A percentile compares a stretch with the other conserved stretches of the same genome.
Conservation (phyloP, 1,284 basidiomycete genomes). For the Puccinia brachypodii region DNA sequence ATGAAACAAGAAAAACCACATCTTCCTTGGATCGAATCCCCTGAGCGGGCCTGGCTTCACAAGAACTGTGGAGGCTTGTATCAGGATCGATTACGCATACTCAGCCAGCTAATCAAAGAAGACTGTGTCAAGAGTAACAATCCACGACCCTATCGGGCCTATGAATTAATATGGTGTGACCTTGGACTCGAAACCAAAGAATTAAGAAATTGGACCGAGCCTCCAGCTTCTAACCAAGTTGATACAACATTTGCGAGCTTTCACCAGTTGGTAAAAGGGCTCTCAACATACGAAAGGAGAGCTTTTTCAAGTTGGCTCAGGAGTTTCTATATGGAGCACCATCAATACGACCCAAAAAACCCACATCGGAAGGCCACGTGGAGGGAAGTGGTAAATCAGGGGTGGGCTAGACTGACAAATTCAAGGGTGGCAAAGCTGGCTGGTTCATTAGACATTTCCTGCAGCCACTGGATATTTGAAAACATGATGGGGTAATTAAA, state of each 20-base stretch:
- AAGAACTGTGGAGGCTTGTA: neutral
- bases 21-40: neutral
- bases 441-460: too few species aligned
- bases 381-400: too few species aligned
- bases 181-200: neutral
- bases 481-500: too few species aligned
- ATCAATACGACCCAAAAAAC: neutral
- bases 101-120: neutral
- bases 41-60: neutral
- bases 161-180: neutral
- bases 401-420: too few species aligned
- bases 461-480: too few species aligned
- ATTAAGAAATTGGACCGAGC: neutral
- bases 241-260: neutral
- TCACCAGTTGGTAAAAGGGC: neutral
- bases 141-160: neutral
- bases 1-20: neutral
- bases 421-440: too few species aligned
- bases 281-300: neutral
- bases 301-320: neutral
- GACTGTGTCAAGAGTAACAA: neutral
- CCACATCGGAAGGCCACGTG: too few species aligned
- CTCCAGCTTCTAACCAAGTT: neutral
- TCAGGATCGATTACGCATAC: neutral
- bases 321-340: neutral